Base-by-base conservation (phyloP, 345 rosid species). In the Eucalyptus curtisii region DNA sequence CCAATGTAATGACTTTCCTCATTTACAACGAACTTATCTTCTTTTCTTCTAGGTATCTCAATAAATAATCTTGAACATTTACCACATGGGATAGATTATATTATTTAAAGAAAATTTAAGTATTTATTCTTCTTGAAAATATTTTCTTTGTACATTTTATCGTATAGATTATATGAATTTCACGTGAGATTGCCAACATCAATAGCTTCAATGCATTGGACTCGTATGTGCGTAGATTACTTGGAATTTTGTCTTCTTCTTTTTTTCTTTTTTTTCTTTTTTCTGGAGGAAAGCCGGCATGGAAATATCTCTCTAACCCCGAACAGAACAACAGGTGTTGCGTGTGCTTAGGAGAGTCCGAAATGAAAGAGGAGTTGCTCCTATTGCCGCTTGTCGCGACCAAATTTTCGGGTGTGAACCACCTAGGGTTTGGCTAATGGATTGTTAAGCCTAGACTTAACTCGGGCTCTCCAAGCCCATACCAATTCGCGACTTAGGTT, bases 301-400 rank as follows among this genome's bases (percentile, higher is more conserved):
- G 57, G 31, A 33, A 61, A 15, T 13, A 61, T 61, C 33, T 61
- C 68, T 52, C 68, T 61, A 61, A 61, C 33, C 68, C 68, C 1
- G 7, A 61, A 13, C n/a, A 61, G 68, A 27, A 12, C 68, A 61
- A 27, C 92, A 95, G 99, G 89, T 96, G 99, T 81, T 96, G 99
- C 90, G 98, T 96, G 47, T 96, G 99, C 92, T 92, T 97, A 90
- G 99, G 98, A 50, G 99, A 97, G 85, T 96, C 92, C 80, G 96
- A 95, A 93, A 91, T 97, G 87, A 92, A 96, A 90, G 99, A 96
- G 91, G 95, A 96, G 91, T 87, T 96, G 92, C 94, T 94, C 64
- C 98, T 95, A 91, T 92, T 96, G 88, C 99, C 98, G 87, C 92
- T 89, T 48, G n/a, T n/a, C n/a, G n/a, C n/a, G n/a, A n/a, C n/a